These are phyloP conservation scores for Immersiella caudata DNA, from an alignment of 495 filamentous ascomycete species.

Conservation along the genomic window DNA sequence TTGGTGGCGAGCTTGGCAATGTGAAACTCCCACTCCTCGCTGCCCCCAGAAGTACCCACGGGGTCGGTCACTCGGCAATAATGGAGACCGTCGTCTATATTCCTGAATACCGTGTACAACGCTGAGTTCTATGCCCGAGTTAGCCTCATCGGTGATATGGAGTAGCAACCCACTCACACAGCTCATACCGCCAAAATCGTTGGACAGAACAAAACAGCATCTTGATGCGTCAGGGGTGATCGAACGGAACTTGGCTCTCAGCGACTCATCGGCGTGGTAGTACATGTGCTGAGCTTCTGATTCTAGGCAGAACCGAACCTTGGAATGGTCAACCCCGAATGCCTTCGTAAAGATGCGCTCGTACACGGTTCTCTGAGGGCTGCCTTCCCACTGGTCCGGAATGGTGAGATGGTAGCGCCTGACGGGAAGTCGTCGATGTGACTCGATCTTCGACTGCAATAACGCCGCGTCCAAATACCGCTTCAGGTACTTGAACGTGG, in stretches of 20 bases:
- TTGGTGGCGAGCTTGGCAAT: not conserved
- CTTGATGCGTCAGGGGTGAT: not conserved
- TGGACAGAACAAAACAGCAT: conserved; percentile 3
- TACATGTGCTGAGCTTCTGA: conserved; percentile 6
- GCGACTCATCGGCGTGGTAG: conserved; percentile 1
- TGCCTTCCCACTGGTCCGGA: conserved; percentile 3
- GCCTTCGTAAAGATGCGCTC: not conserved
- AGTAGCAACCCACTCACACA: not conserved
- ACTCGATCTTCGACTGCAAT: too few species aligned
- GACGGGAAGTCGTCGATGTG: not conserved
- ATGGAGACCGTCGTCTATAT: too few species aligned
- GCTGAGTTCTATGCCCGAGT: too few species aligned
- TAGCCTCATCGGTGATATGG: too few species aligned
- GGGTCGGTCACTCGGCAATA: not conserved
- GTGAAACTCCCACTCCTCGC: conserved; percentile 3
- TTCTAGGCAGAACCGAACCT: not conserved
- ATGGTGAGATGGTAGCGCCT: conserved; percentile 1
- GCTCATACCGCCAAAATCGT: conserved; percentile 4
- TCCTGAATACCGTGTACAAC: too few species aligned
- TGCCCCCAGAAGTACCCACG: not conserved
- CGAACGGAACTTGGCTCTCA: not conserved
- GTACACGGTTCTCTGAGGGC: not conserved
- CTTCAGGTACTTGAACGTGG: too few species aligned
- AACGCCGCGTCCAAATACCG: too few species aligned
- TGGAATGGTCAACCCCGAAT: not conserved